A percentile compares a stretch with the other conserved stretches of the same genome.
These are phyloP conservation scores for Chytridiales sp. DNA, from an alignment of 371 early-diverging fungal genomes.

Conservation along the genomic window DNA sequence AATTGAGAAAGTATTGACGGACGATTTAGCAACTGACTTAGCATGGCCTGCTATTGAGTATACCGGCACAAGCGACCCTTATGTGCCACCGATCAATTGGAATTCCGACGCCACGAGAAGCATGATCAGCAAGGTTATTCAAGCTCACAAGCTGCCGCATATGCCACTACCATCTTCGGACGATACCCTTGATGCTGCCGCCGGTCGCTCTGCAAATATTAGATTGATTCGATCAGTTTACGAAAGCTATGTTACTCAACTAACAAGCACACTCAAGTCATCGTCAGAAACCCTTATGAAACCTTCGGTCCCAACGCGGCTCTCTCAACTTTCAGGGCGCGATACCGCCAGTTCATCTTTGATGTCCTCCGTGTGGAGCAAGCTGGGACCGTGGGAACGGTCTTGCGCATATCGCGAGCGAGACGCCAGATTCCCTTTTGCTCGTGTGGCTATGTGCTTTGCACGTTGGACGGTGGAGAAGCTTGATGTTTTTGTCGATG, in stretches of 20 bases:
- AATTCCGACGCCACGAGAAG: not conserved
- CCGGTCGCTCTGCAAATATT: not conserved
- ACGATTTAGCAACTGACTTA: constrained; percentile 15
- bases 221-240: no score
- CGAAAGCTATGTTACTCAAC: not conserved
- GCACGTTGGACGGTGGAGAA: not conserved
- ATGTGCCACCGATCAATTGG: constrained; percentile 13
- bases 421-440: not conserved
- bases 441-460: constrained; percentile 1
- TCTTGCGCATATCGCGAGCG: no score
- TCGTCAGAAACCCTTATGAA: constrained; percentile 1
- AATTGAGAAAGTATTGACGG: constrained; percentile 13
- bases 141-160: constrained; percentile 1
- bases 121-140: not conserved
- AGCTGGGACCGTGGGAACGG: not conserved
- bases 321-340: not conserved
- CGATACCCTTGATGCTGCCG: no score
- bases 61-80: not conserved
- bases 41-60: no score
- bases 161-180: not conserved
- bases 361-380: not conserved
- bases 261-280: not conserved
- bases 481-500: not conserved
- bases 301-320: not conserved
- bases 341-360: not conserved